These are phyloP conservation scores for Citrullus mucosospermus DNA, from an alignment of 306 rosid species.

Conservation along the genomic window DNA sequence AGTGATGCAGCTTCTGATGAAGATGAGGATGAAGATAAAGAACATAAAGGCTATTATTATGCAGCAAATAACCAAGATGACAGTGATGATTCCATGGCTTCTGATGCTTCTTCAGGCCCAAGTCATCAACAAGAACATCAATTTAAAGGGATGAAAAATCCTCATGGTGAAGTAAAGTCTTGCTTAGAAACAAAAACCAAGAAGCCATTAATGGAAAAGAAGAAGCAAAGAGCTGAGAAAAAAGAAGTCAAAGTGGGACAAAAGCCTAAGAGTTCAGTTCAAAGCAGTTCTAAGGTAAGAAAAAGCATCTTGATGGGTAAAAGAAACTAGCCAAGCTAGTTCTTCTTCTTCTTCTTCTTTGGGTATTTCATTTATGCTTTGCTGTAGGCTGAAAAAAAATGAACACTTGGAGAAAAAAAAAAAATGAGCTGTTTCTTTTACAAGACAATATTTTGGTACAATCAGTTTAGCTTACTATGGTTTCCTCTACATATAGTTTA, in stretches of 20 bases:
- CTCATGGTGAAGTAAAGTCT: slow-evolving; percentile 7
- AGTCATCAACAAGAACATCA: slow-evolving; percentile 14
- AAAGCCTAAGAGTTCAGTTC: slow-evolving; percentile 23
- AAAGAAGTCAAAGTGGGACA: slow-evolving; percentile 17
- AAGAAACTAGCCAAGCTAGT: slow-evolving; percentile 15
- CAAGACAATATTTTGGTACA: background rate
- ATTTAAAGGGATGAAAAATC: background rate
- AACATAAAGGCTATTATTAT: background rate
- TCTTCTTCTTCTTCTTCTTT: background rate
- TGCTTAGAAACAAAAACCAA: slow-evolving; percentile 19
- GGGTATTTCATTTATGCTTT: slow-evolving; percentile 11
- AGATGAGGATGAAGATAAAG: background rate
- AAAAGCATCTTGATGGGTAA: slow-evolving; percentile 17
- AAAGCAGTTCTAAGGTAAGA: slow-evolving; percentile 27
- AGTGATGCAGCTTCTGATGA: slow-evolving; percentile 6
- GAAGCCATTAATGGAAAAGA: slow-evolving; percentile 12
- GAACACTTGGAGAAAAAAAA: background rate
- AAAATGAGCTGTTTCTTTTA: background rate
- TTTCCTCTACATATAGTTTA: background rate
- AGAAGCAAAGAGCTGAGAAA: slow-evolving; percentile 17
- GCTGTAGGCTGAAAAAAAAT: background rate
- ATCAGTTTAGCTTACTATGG: background rate
- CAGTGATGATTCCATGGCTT: slow-evolving; percentile 94
- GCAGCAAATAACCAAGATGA: slow-evolving; percentile 23
- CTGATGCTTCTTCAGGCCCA: slow-evolving; percentile 97